phyloP scores from a whole-genome alignment of 805 yeast species.

The Ogataea saltuana region DNA sequence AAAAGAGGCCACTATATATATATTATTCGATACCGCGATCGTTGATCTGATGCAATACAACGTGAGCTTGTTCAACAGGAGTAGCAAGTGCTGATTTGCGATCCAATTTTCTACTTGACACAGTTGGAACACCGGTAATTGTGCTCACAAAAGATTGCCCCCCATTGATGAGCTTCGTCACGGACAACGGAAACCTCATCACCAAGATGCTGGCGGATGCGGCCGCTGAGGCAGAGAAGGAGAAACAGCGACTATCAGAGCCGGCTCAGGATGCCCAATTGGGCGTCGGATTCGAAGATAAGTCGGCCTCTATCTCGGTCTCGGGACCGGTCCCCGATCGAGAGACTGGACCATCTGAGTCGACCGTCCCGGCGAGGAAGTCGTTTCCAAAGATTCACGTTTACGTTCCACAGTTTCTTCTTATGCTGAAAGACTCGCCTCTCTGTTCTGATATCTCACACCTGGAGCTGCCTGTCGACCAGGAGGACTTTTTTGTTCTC shows the following conservation, averaged over 20 bases:
- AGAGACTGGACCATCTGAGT: no score
- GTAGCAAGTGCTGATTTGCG: slow-evolving; percentile 1
- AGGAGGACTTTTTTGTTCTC: slow-evolving; percentile 17
- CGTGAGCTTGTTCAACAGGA: not conserved
- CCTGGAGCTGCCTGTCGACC: slow-evolving; percentile 45
- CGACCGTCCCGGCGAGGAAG: no score
- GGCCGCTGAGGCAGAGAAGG: slow-evolving; percentile 35
- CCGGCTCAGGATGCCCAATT: not conserved
- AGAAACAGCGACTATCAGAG: slow-evolving; percentile 15
- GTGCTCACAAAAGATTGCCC: not conserved
- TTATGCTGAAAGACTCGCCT: slow-evolving; percentile 39
- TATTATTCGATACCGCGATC: not conserved
- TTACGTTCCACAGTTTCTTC: slow-evolving; percentile 34
- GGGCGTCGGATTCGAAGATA: slow-evolving; percentile 7
- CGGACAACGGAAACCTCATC: slow-evolving; percentile 28
- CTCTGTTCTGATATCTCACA: slow-evolving; percentile 32
- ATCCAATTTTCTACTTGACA: no score
- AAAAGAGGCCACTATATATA: not conserved
- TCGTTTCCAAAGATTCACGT: slow-evolving; percentile 18
- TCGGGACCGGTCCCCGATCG: no score
- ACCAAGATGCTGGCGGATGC: slow-evolving; percentile 36
- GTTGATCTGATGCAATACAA: slow-evolving; percentile 2
- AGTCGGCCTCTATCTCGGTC: no score
- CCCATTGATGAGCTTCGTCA: not conserved
- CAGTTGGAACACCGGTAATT: no score